A percentile compares a stretch with the other conserved stretches of the same genome.
Conservation (phyloP, 2,329 filamentous ascomycete species). For the Neocucurbitaria cava region DNA sequence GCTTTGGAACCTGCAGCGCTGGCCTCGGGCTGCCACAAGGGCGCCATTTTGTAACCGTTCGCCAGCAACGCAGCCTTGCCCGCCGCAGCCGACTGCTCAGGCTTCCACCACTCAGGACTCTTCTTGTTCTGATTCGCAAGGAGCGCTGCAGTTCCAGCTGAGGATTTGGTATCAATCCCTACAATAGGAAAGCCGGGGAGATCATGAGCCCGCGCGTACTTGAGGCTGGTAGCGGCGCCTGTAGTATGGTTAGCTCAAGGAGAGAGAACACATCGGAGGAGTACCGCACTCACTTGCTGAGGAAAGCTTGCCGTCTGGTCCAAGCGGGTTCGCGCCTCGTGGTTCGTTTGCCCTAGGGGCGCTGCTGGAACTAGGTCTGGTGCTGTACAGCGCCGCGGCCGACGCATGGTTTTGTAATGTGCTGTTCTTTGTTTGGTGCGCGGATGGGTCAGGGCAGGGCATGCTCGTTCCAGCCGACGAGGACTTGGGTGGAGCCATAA, state of each 20-base stretch:
- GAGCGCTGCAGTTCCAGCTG: slow-evolving; percentile 76
- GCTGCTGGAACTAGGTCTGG: slow-evolving; percentile 45
- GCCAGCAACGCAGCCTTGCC: slow-evolving; percentile 65
- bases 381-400: slow-evolving; percentile 66
- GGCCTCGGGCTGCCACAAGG: slow-evolving; percentile 68
- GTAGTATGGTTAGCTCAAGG: slow-evolving; percentile 19
- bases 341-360: slow-evolving; percentile 28
- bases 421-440: slow-evolving; percentile 44
- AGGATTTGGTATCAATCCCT: slow-evolving; percentile 65
- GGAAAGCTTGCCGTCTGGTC: slow-evolving; percentile 62
- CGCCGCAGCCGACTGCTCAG: slow-evolving; percentile 64
- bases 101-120: slow-evolving; percentile 70
- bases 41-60: slow-evolving; percentile 67
- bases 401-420: slow-evolving; percentile 61
- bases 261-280: background rate
- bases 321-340: slow-evolving; percentile 49
- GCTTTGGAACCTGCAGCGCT: slow-evolving; percentile 76
- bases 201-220: slow-evolving; percentile 74
- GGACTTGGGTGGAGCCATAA: slow-evolving; percentile 28
- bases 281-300: slow-evolving; percentile 58
- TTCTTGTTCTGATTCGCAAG: slow-evolving; percentile 76
- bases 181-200: slow-evolving; percentile 76
- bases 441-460: slow-evolving; percentile 55
- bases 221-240: slow-evolving; percentile 69
- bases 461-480: slow-evolving; percentile 25